A percentile compares a stretch with the other conserved stretches of the same genome.
Conservation (phyloP, 78 protist genomes). For the Chrysochromulina tobinii region DNA sequence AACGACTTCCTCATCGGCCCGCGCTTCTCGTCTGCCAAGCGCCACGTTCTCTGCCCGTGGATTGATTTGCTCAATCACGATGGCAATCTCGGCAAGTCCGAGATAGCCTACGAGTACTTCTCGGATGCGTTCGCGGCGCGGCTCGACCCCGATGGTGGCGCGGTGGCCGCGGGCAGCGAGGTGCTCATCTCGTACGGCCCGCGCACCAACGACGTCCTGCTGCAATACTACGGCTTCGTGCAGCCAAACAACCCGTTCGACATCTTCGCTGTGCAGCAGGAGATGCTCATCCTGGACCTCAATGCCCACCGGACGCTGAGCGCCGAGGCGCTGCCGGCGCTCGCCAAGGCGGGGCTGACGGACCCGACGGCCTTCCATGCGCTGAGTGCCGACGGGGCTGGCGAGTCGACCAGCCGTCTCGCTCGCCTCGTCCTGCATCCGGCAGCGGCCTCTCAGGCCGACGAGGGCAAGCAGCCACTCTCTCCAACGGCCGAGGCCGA, state of each 20-base stretch:
- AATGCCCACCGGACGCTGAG: too few species aligned
- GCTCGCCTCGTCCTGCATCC: too few species aligned
- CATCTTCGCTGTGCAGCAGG: not conserved
- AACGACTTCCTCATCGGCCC: not conserved
- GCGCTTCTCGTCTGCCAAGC: not conserved
- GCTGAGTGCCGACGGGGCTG: too few species aligned
- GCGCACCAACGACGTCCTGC: constrained; percentile 28
- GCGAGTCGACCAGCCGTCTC: too few species aligned
- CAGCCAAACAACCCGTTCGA: not conserved
- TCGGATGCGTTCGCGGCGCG: not conserved
- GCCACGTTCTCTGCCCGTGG: not conserved
- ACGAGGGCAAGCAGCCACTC: too few species aligned
- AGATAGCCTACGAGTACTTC: not conserved
- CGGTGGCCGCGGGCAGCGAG: not conserved
- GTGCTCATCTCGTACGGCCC: constrained; percentile 6
- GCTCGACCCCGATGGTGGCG: not conserved
- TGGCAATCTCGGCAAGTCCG: not conserved
- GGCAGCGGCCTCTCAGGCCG: too few species aligned
- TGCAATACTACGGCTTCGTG: constrained; percentile 24
- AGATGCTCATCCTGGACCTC: not conserved
- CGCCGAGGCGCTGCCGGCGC: too few species aligned
- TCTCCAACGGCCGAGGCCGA: too few species aligned
- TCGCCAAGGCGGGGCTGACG: too few species aligned
- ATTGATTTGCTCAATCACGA: not conserved
- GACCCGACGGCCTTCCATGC: too few species aligned